phyloP scores from a whole-genome alignment of 1,284 basidiomycete genomes.

The Jaminaea rosea region DNA sequence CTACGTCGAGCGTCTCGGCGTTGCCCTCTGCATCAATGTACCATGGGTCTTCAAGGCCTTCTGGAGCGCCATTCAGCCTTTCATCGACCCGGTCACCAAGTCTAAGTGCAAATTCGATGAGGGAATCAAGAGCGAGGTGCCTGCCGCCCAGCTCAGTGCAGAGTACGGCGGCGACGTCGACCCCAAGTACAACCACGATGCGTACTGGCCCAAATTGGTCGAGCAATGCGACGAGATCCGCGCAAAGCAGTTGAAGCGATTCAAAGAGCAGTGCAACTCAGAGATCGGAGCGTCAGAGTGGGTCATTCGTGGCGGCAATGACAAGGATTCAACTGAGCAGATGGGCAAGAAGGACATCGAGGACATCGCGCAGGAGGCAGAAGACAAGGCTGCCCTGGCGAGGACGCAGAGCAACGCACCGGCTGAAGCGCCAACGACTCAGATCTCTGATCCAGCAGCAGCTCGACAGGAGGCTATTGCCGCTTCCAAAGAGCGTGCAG shows the following conservation, averaged over 20 bases:
- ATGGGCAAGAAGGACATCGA: slow-evolving; percentile 1
- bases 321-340: not conserved
- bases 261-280: slow-evolving; percentile 37
- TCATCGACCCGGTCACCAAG: slow-evolving; percentile 49
- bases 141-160: slow-evolving; percentile 21
- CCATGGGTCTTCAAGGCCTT: slow-evolving; percentile 33
- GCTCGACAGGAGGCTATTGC: not conserved
- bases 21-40: slow-evolving; percentile 47
- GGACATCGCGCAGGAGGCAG: not conserved
- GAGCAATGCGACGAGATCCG: slow-evolving; percentile 55
- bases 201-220: slow-evolving; percentile 64
- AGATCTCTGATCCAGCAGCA: not conserved
- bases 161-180: slow-evolving; percentile 40
- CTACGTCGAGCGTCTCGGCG: slow-evolving; percentile 47
- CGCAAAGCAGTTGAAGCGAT: slow-evolving; percentile 55
- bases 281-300: slow-evolving; percentile 45
- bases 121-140: slow-evolving; percentile 36
- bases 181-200: slow-evolving; percentile 58
- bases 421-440: not conserved
- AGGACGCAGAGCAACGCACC: not conserved
- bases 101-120: slow-evolving; percentile 43
- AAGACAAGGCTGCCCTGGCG: slow-evolving; percentile 2
- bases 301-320: slow-evolving; percentile 45
- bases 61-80: slow-evolving; percentile 45
- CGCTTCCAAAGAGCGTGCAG: not conserved